Evolutionary conservation across 192 early-diverging fungal species (phyloP).

Genomic region (Diversispora epigaea): DNA sequence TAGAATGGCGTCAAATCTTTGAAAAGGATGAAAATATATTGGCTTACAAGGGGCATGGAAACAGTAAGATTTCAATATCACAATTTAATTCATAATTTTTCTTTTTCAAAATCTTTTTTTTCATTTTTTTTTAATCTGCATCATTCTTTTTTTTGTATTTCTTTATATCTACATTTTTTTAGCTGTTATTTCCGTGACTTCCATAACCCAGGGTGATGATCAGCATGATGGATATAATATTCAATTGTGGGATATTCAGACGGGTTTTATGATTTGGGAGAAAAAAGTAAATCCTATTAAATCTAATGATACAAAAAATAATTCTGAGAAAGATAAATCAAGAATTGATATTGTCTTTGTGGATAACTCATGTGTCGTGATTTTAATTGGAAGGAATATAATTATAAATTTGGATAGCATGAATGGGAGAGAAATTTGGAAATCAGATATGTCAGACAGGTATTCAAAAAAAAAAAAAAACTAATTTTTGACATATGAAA

Average conservation of each 20-base stretch:
- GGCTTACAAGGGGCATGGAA: conserved; percentile 45
- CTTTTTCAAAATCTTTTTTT: no score
- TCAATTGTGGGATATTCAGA: conserved; percentile 40
- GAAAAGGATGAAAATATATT: conserved; percentile 57
- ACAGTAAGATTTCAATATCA: conserved; percentile 49
- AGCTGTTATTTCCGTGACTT: conserved; percentile 38
- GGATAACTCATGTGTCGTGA: not conserved
- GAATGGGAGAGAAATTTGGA: conserved; percentile 22
- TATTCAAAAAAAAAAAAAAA: not conserved
- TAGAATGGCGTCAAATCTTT: conserved; percentile 78
- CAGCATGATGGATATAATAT: conserved; percentile 24
- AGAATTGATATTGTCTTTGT: conserved; percentile 8
- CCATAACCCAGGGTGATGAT: conserved; percentile 25
- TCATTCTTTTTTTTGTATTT: not conserved
- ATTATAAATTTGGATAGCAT: conserved; percentile 1
- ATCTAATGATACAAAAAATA: not conserved
- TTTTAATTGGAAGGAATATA: conserved; percentile 1
- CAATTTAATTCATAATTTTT: not conserved
- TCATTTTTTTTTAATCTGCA: conserved; percentile 31
- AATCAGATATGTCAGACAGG: conserved; percentile 1
- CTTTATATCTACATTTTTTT: not conserved
- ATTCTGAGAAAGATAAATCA: not conserved
- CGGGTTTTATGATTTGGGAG: conserved; percentile 42
- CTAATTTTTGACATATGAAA: no score
- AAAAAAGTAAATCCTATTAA: not conserved